Evolutionary conservation across 2,329 filamentous ascomycete species (phyloP).

Genomic region (Achaetomium macrosporum): DNA sequence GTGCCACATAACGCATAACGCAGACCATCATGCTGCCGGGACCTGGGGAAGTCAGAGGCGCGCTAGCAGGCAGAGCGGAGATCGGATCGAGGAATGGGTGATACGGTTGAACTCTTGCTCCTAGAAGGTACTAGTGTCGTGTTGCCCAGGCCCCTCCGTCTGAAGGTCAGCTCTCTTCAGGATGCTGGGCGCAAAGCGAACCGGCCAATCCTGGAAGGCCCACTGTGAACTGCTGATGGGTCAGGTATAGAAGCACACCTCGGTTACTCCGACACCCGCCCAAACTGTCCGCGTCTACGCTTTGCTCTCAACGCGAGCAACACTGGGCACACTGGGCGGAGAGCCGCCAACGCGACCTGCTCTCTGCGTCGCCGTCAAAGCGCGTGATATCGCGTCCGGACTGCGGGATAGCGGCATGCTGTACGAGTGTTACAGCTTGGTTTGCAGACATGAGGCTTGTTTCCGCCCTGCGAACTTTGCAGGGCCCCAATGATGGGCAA

Average conservation of each 20-base stretch:
- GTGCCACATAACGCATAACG: constrained; percentile 1
- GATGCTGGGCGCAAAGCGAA: constrained; percentile 6
- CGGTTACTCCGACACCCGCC: neutral
- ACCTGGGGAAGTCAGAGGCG: neutral
- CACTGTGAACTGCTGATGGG: constrained; percentile 12
- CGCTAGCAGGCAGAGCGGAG: constrained; percentile 6
- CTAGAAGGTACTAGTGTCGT: constrained; percentile 12
- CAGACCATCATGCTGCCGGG: constrained; percentile 1
- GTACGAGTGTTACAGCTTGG: neutral
- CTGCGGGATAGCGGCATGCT: neutral
- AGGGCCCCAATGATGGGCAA: neutral
- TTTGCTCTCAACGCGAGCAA: too few species aligned
- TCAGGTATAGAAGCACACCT: constrained; percentile 12
- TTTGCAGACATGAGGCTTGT: constrained; percentile 5
- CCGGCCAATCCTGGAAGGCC: constrained; percentile 17
- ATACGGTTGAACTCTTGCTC: constrained; percentile 13
- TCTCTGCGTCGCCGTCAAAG: neutral
- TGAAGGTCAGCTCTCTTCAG: constrained; percentile 16
- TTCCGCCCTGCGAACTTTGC: constrained; percentile 6
- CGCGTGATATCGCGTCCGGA: neutral
- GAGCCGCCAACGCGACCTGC: neutral
- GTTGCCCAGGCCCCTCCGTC: constrained; percentile 5
- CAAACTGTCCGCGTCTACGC: neutral
- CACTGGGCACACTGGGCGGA: too few species aligned
- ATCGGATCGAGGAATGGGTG: constrained; percentile 22